Percentiles rank a stretch among this genome's conserved stretches.
These are phyloP conservation scores for Heliosperma pusillum DNA, from an alignment of 148 eudicot genomes.

Conservation along the genomic window DNA sequence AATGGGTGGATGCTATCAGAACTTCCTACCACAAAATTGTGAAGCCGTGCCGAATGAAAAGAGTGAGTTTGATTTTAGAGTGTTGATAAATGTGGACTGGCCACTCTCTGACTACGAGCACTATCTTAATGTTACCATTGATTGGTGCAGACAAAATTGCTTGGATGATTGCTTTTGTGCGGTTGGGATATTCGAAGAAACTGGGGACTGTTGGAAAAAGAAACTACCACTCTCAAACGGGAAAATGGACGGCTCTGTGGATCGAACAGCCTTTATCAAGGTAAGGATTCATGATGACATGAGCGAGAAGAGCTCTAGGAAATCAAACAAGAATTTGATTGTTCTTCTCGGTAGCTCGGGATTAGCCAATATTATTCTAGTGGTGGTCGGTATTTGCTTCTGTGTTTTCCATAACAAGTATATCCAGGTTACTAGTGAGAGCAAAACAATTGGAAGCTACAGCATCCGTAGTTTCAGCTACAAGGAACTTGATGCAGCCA, in stretches of 20 bases:
- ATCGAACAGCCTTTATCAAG: constrained; percentile 27
- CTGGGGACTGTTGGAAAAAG: constrained; percentile 30
- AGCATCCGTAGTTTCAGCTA: constrained; percentile 30
- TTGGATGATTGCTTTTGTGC: constrained; percentile 35
- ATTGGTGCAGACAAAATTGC: constrained; percentile 31
- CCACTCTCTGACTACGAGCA: constrained; percentile 27
- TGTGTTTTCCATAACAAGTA: not conserved
- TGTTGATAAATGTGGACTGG: constrained; percentile 27
- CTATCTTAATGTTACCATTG: constrained; percentile 21
- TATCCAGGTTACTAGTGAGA: not conserved
- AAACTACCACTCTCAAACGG: constrained; percentile 33
- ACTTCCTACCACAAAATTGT: constrained; percentile 26
- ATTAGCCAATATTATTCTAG: constrained; percentile 8
- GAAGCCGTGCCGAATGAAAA: not conserved
- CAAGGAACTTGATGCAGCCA: constrained; percentile 27
- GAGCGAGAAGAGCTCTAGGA: not conserved
- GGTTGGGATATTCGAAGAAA: constrained; percentile 18
- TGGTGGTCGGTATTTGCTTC: not conserved
- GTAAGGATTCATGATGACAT: constrained; percentile 4
- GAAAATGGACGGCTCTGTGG: constrained; percentile 7
- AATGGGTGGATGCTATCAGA: constrained; percentile 27
- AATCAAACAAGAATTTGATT: not conserved
- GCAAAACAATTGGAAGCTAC: not conserved
- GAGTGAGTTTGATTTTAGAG: constrained; percentile 10
- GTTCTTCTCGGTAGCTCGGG: constrained; percentile 8